phyloP scores from a whole-genome alignment of 2,329 filamentous ascomycete genomes.

The Achaetomium macrosporum region DNA sequence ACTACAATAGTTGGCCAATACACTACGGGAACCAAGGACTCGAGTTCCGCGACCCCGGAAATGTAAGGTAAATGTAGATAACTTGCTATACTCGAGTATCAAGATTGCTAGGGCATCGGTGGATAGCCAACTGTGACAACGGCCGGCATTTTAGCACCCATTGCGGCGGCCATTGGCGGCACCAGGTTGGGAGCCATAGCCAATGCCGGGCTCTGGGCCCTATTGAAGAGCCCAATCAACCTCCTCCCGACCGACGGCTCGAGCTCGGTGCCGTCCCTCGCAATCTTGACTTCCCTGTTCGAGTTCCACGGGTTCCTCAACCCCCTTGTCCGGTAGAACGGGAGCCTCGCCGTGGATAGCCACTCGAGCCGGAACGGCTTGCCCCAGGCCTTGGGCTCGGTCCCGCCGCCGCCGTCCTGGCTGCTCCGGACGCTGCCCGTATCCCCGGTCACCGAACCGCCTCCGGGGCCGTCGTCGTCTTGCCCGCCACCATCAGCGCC shows the following conservation, averaged over 20 bases:
- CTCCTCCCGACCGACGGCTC: constrained; percentile 75
- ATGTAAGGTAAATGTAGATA: neutral
- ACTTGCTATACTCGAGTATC: neutral
- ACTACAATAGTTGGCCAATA: too few species aligned
- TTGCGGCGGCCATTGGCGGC: neutral
- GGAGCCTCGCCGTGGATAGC: constrained; percentile 75
- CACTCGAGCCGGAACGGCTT: constrained; percentile 90
- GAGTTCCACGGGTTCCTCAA: constrained; percentile 92
- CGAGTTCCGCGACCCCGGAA: too few species aligned
- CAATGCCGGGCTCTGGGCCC: constrained; percentile 37
- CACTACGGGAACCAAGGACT: too few species aligned
- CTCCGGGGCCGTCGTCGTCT: constrained; percentile 30
- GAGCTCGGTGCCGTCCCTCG: constrained; percentile 86
- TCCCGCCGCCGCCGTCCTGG: constrained; percentile 32
- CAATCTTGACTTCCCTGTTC: constrained; percentile 93
- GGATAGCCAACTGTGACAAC: constrained; percentile 3
- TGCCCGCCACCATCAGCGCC: constrained; percentile 30
- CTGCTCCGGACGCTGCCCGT: constrained; percentile 34
- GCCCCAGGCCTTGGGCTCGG: constrained; percentile 65
- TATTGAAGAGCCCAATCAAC: constrained; percentile 73
- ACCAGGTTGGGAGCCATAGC: neutral
- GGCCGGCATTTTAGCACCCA: neutral
- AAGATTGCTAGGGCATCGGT: constrained; percentile 1
- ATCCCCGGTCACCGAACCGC: constrained; percentile 35
- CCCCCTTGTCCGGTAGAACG: constrained; percentile 83